Base-by-base conservation (phyloP, 371 early-diverging fungal genomes). In the Paraphysoderma sedebokerense region DNA sequence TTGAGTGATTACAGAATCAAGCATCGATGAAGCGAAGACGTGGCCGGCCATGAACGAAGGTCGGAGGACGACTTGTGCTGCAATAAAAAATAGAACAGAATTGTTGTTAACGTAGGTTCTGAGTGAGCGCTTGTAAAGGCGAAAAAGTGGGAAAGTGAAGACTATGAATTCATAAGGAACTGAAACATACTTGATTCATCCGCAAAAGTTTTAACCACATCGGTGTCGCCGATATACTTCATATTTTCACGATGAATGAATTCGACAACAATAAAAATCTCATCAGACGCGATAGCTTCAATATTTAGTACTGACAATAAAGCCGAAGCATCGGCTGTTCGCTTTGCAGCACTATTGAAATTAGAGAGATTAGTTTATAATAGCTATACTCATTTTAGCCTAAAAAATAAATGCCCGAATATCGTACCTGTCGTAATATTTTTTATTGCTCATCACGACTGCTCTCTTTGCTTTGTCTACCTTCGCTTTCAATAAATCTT, bases 41-140 rank as follows among this genome's bases (percentile, higher is more conserved):
- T 77, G 72, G 26, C 81, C 81, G 1, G 65, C 60, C 62, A 77
- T 76, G 52, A 79, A 81, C 24, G 72, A 59, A 11, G 81, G 73
- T 17, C 65, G 53, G 30, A 70, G 47, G 34, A 68, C 49, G 24
- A 68, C 64, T 54, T 72, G 68, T 15, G 63, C 66, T 51, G 33
- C 55, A 55, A 9, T 23, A 17, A 45, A 41, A 48, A 15, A 46
- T 48, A 29, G 13, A 13, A 13, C n/a, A 13, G 12, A n/a, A n/a
- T 13, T 34, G 13, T n/a, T n/a, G n/a, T n/a, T n/a, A n/a, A n/a
- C n/a, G n/a, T n/a, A n/a, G n/a, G n/a, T n/a, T n/a, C n/a, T n/a
- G n/a, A n/a, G n/a, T n/a, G n/a, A n/a, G n/a, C n/a, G n/a, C n/a
- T n/a, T n/a, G n/a, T n/a, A n/a, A n/a, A n/a, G n/a, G n/a, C n/a